Base-by-base conservation (phyloP, 164 flowering plant genomes). In the Santalum album region DNA sequence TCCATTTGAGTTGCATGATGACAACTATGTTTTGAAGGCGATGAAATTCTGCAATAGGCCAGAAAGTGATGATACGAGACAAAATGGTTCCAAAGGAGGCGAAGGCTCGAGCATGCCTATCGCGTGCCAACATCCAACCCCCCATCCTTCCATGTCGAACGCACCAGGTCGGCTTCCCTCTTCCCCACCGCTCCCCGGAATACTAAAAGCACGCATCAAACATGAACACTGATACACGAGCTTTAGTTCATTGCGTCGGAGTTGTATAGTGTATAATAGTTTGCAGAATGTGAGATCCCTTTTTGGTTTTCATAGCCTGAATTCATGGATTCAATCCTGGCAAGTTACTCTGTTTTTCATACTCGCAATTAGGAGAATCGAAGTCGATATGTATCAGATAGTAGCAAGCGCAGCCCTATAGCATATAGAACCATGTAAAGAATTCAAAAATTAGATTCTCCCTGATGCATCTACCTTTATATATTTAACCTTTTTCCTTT, bases 1-100 rank as follows among this genome's bases (percentile, higher is more conserved):
- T 17, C 98, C 98, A 1, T 92, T 92, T 78, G 94, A 92, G 81
- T 82, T 92, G 26, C 98, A 92, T 54, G 98, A 92, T 56, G 98
- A 92, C 67, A 87, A 90, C 52, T 88, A 83, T 49, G 96, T 92
- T 60, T 80, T 92, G 63, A 92, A 92, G 75, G 86, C 96, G 19
- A 89, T 92, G 98, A 75, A 81, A 43, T 70, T 80, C 51, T 71
- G 81, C 57, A 81, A 77, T 25, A 72, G 68, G 57, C 69, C 76
- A 14, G 49, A 62, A 15, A 43, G 25, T 14, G 78, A 68, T 46
- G 66, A 73, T 53, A 64, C 23, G 25, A 63, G 62, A 3, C 72
- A 59, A 2, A 69, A 71, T 56, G 38, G 69, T 38, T 47, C 69
- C 12, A 76, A 78, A 25, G 81, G 73, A 53, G 86, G 78, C 26